phyloP scores from a whole-genome alignment of 345 rosid genomes.

The Viola odorata region DNA sequence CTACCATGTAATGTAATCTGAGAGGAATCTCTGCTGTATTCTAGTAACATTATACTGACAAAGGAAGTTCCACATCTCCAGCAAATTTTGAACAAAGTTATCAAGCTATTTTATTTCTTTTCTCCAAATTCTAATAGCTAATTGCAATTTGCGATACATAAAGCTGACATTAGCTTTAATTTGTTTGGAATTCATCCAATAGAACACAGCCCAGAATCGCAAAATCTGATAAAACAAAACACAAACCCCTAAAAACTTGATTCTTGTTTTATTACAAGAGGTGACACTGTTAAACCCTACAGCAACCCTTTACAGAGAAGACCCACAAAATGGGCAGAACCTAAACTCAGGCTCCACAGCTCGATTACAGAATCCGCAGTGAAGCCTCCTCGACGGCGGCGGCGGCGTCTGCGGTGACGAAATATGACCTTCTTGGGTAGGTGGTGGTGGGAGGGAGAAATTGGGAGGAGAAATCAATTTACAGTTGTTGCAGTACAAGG shows the following conservation, averaged over 20 bases:
- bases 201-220: no score
- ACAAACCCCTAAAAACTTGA: background rate
- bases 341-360: conserved; percentile 52
- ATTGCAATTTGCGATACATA: no score
- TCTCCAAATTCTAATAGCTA: no score
- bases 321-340: conserved; percentile 86
- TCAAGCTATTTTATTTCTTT: no score
- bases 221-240: background rate
- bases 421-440: background rate
- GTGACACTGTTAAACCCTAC: background rate
- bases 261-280: background rate
- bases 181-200: no score
- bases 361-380: conserved; percentile 64
- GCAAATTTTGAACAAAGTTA: no score
- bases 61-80: no score
- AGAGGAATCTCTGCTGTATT: background rate
- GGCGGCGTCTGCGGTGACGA: conserved; percentile 14
- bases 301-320: conserved; percentile 23
- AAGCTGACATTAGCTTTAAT: no score
- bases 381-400: conserved; percentile 20
- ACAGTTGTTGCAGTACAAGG: conserved; percentile 54
- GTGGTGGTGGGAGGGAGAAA: conserved; percentile 24
- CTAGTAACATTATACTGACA: background rate
- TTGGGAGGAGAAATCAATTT: conserved; percentile 55
- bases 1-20: no score